Evolutionary conservation across 1,284 basidiomycete species (phyloP), one percentile per base, ranked within the genome.

Genomic region (Ustilago nuda): DNA sequence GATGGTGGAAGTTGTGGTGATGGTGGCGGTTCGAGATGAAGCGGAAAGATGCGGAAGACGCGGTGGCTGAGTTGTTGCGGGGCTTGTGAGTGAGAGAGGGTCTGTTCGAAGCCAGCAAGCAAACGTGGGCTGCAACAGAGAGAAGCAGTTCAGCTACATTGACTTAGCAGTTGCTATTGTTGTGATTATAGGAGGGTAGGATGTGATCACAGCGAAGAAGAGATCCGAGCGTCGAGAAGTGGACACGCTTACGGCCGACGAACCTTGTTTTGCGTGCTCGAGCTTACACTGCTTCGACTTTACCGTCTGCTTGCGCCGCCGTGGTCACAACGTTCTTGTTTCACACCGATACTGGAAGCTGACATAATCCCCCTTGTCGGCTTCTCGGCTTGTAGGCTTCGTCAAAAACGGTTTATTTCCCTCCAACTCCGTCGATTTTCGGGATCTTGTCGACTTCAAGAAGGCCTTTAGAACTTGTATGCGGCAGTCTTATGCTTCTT

Each of bases 111-210:
- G n/a, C 11, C 19, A 36, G 32, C 33, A 19, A 19, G 32, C 52
- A 36, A 37, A 19, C 32, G 52, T 36, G 52, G 27, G 48, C 30
- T 27, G 23, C 23, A 5, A 53, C 19, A 53, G 51, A 33, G 1
- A 3, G 50, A 19, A 50, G 30, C 48, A 50, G 27, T 50, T 5
- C 8, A 32, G 27, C 48, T 5, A 39, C 37, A 17, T 17, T 32
- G 35, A 43, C 7, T 7, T 17, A 45, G 43, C 15, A 2, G 13
- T 2, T 17, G 48, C 48, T 50, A 50, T 50, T 50, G 48, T 50
- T 43, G 66, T 68, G 66, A 68, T 45, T 57, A 35, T 62, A 70
- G 27, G 41, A 43, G 35, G 43, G 27, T n/a, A n/a, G 35, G n/a
- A n/a, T 53, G 67, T 63, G 67, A 70, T 61, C 23, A 53, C 35